Evolutionary conservation across 768 basidiomycete genomes (phyloP), one percentile per base, ranked within the genome.

Genomic region (Myochromella boudieri): DNA sequence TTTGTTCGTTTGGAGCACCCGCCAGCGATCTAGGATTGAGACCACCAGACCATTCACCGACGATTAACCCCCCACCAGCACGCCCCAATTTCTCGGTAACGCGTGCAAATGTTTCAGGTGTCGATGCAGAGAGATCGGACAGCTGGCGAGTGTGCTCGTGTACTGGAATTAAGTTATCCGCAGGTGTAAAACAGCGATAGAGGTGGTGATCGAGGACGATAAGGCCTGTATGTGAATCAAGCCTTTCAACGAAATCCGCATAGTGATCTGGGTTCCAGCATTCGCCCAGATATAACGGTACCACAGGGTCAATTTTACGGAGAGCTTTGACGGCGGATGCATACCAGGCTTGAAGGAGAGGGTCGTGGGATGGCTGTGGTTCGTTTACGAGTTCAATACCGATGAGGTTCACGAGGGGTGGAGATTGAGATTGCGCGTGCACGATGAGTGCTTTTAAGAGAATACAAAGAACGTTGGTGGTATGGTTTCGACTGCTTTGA

Each of bases 201-300:
- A 92, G 74, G 58, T 92, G 91, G 54, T 91, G 87, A 61, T 93
- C 91, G 31, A 91, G 68, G n/a, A n/a, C n/a, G 11, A 85, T 80
- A 15, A 82, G 68, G 22, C 80, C 78, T 22, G 46, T 58, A 31
- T 44, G 44, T 9, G 46, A 55, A 8, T 54, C 40, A 7, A 37
- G 62, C 37, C 52, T 64, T 5, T 67, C 64, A 56, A 82, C 67
- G 56, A 77, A 87, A 7, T 72, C 66, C 12, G 82, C 72, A 54
- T 88, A 91, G 44, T 77, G 67, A 21, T 82, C 76, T 1, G 81
- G 74, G 57, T 78, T 72, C 90, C 90, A 94, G 34, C 82, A 81
- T 56, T 94, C 91, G 4, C 78, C 74, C 39, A 92, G 68, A 64
- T 88, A 87, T 8, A 92, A 60, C 2, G 91, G 87, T 17, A 91